Evolutionary conservation across 805 yeast species (phyloP).

Genomic region (Saccharomycopsis fodiens): DNA sequence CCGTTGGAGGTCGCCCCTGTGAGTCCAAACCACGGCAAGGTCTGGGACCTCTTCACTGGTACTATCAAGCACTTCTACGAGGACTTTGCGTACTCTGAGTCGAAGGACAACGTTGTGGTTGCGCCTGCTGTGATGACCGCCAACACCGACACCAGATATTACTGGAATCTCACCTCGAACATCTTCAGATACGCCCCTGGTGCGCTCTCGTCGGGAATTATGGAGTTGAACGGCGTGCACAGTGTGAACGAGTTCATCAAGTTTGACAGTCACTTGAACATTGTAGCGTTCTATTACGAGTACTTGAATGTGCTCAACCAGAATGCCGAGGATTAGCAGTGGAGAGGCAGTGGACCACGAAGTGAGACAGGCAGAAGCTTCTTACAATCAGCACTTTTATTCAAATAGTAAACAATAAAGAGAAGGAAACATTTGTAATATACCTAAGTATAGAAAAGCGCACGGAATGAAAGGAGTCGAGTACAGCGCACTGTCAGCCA

Average conservation of each 20-base stretch:
- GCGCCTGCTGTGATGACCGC: slow-evolving; percentile 60
- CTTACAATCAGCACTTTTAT: no score
- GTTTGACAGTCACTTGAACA: slow-evolving; percentile 51
- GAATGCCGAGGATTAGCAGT: no score
- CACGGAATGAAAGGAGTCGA: no score
- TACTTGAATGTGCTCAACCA: no score
- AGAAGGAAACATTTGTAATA: no score
- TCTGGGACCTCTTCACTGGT: slow-evolving; percentile 56
- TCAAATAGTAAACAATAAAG: no score
- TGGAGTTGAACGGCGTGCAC: slow-evolving; percentile 34
- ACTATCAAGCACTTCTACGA: slow-evolving; percentile 55
- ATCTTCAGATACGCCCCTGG: slow-evolving; percentile 57
- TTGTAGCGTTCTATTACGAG: slow-evolving; percentile 48
- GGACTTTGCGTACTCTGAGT: slow-evolving; percentile 37
- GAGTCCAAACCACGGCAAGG: slow-evolving; percentile 38
- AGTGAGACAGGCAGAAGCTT: no score
- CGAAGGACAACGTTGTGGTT: slow-evolving; percentile 31
- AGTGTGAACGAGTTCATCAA: slow-evolving; percentile 56
- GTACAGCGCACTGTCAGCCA: no score
- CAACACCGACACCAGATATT: slow-evolving; percentile 62
- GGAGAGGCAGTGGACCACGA: no score
- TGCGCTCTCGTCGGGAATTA: slow-evolving; percentile 20
- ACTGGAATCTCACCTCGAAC: slow-evolving; percentile 54
- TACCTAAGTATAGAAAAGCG: no score
- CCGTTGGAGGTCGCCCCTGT: slow-evolving; percentile 46